Conservation (phyloP, 345 rosid genomes). For the Turritis glabra region DNA sequence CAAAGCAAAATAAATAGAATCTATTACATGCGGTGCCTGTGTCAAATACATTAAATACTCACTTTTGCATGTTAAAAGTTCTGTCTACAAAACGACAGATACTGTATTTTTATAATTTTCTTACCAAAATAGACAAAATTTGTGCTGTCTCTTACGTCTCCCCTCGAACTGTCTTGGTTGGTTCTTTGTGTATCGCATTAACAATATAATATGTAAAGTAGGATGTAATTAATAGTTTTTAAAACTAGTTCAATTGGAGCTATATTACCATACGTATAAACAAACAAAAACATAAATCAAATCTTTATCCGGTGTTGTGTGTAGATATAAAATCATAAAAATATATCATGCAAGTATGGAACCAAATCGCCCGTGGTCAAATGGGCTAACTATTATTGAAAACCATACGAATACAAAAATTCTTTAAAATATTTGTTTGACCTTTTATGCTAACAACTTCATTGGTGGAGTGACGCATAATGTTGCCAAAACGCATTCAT, state of each 20-base stretch:
- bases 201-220: neutral
- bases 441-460: neutral
- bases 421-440: conserved; percentile 13
- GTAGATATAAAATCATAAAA: neutral
- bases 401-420: neutral
- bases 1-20: conserved; percentile 15
- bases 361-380: conserved; percentile 12
- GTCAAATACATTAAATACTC: conserved; percentile 16
- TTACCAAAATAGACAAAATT: conserved; percentile 20
- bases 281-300: neutral
- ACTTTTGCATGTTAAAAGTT: conserved; percentile 21
- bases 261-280: neutral
- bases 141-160: conserved; percentile 27
- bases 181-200: conserved; percentile 19
- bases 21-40: neutral
- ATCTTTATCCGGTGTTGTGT: conserved; percentile 11
- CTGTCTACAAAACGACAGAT: conserved; percentile 15
- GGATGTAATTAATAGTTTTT: neutral
- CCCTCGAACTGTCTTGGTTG: conserved; percentile 22
- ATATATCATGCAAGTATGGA: conserved; percentile 2
- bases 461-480: conserved; percentile 29
- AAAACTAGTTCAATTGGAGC: neutral
- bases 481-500: conserved; percentile 19
- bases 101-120: neutral
- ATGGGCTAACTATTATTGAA: neutral